Base-by-base conservation (phyloP, 495 filamentous ascomycete species). In the Aspergillus bertholletiae region DNA sequence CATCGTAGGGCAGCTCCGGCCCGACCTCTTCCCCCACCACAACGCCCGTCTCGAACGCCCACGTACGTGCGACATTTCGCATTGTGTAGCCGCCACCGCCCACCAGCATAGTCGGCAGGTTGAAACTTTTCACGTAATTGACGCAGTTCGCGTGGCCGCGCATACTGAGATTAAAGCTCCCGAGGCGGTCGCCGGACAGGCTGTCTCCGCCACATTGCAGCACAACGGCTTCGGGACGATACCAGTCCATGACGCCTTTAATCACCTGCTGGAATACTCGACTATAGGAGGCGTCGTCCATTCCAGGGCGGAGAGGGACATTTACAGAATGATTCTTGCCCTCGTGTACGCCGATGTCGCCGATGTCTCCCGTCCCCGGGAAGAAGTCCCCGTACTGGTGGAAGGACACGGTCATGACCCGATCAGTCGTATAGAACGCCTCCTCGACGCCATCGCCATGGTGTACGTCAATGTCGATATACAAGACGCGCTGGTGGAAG, bases 321-420 rank as follows among this genome's bases (percentile, higher is more conserved):
- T 98, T 98, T 64, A 97, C 88, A 0, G 95, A 84, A 64, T 98
- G 96, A 65, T 97, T 80, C 65, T 97, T 97, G 48, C 94, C 94
- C 24, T 79, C 74, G 13, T 94, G 92, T 41, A 97, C 95, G 54
- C 94, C 94, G 55, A 96, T 92, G 64, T 98, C 94, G 46, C 94
- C 85, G 49, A 96, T 84, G 70, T 97, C 93, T 59, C 94, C 94
- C 1, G 94, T 98, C 49, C 95, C 95, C 7, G 94, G 94, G 71
- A 98, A 98, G 69, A 96, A 98, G 64, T 97, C 94, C 68, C 95
- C 94, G 72, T 96, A 98, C 62, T 98, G 97, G 75, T 98, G 94
- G 71, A 97, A 97, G 15, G 91, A 96, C 37, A 92, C 87, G 0
- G 95, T 97, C 93, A 98, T 96, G 64, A 98, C 94, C 60, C 94